Percentiles rank a stretch among this genome's conserved stretches.
Conservation (phyloP, 345 rosid species). For the Gossypium turneri region DNA sequence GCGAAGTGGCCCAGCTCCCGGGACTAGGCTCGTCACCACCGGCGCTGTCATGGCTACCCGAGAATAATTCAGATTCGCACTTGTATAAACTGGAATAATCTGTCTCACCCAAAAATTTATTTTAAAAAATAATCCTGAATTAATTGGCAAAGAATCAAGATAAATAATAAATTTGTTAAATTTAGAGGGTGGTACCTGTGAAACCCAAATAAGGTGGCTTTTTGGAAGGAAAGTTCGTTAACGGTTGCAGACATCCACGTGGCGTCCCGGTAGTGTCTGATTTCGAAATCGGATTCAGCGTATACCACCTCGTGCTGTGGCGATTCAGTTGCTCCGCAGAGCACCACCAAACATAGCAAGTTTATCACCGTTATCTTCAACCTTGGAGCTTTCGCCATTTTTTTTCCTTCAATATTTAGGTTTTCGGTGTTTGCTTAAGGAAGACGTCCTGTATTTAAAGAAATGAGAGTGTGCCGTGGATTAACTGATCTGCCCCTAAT, state of each 20-base stretch:
- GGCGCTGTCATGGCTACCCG: slow-evolving; percentile 65
- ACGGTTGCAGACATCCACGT: slow-evolving; percentile 58
- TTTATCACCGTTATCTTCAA: slow-evolving; percentile 6
- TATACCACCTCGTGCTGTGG: slow-evolving; percentile 51
- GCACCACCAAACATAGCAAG: slow-evolving; percentile 14
- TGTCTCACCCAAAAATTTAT: slow-evolving; percentile 11
- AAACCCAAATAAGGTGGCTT: slow-evolving; percentile 55
- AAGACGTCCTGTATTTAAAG: neutral
- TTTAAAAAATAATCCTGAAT: neutral
- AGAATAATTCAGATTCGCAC: slow-evolving; percentile 67
- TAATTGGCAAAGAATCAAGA: neutral
- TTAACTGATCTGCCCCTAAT: neutral
- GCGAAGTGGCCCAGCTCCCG: slow-evolving; percentile 57
- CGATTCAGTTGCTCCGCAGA: slow-evolving; percentile 35
- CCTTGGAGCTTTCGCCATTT: slow-evolving; percentile 34
- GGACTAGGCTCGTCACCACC: slow-evolving; percentile 54
- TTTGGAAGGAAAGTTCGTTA: slow-evolving; percentile 48
- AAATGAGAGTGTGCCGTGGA: neutral
- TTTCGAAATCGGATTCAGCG: slow-evolving; percentile 55
- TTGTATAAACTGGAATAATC: slow-evolving; percentile 61
- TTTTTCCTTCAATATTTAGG: neutral
- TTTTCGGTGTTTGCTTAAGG: neutral
- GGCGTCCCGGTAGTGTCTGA: slow-evolving; percentile 46
- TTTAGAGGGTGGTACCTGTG: slow-evolving; percentile 36
- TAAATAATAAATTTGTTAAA: neutral